A percentile compares a stretch with the other conserved stretches of the same genome.
phyloP scores from a whole-genome alignment of 2,329 filamentous ascomycete genomes.

The Knufia fluminis region DNA sequence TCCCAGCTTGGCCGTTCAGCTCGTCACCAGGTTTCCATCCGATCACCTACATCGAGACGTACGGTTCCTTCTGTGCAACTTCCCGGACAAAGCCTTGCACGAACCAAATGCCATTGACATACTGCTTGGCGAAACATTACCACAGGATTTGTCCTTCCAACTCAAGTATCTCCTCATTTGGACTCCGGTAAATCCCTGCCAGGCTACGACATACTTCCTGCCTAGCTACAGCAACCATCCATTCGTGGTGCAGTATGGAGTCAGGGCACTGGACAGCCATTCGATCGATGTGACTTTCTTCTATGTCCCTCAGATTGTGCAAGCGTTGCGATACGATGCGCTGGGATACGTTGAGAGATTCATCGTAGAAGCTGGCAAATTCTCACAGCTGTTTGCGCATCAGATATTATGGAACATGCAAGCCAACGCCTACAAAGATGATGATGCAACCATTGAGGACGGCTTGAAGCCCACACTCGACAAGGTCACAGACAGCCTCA shows the following conservation, averaged over 20 bases:
- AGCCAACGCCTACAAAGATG: conserved; percentile 95
- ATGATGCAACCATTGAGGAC: conserved; percentile 82
- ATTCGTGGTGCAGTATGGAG: conserved; percentile 90
- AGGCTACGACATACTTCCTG: conserved; percentile 85
- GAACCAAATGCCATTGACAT: conserved; percentile 78
- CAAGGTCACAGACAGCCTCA: conserved; percentile 74
- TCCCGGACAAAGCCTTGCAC: conserved; percentile 70
- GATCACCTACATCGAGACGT: conserved; percentile 64
- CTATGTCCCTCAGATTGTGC: conserved; percentile 96
- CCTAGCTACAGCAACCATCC: conserved; percentile 86
- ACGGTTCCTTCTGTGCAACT: conserved; percentile 68
- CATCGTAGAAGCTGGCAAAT: conserved; percentile 91
- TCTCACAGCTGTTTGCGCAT: conserved; percentile 96
- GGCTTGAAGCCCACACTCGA: conserved; percentile 89
- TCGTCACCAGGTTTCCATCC: conserved; percentile 70
- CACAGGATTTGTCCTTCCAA: conserved; percentile 70
- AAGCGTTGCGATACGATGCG: conserved; percentile 83
- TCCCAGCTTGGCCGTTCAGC: conserved; percentile 76
- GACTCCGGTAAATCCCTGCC: conserved; percentile 84
- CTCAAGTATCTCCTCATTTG: conserved; percentile 92
- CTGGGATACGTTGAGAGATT: conserved; percentile 94
- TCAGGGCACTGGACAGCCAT: conserved; percentile 87
- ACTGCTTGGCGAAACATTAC: conserved; percentile 66
- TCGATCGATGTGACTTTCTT: conserved; percentile 97
- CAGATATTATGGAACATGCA: conserved; percentile 99